phyloP scores from a whole-genome alignment of 345 rosid genomes.

The Litchi chinensis region DNA sequence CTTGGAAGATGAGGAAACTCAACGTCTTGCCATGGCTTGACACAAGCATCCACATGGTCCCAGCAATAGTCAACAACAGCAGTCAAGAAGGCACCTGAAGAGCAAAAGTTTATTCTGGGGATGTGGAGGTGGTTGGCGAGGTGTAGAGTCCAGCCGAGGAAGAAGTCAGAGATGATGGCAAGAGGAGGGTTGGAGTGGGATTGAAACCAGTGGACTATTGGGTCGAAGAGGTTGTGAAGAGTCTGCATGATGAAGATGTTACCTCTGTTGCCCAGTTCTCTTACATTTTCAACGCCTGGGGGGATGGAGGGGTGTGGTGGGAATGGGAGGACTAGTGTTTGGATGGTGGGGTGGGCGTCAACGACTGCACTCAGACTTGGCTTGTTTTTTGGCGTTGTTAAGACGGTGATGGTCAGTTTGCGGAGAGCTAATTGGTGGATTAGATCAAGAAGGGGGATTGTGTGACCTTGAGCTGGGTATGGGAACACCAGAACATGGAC shows the following conservation, averaged over 20 bases:
- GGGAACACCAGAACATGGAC: slow-evolving; percentile 64
- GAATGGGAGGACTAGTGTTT: slow-evolving; percentile 45
- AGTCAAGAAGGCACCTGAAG: slow-evolving; percentile 42
- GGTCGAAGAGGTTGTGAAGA: slow-evolving; percentile 44
- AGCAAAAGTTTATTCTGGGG: slow-evolving; percentile 53
- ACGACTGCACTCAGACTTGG: slow-evolving; percentile 50
- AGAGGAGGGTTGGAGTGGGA: slow-evolving; percentile 62
- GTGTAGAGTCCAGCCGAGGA: slow-evolving; percentile 68
- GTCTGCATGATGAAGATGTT: slow-evolving; percentile 45
- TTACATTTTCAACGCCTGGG: slow-evolving; percentile 57
- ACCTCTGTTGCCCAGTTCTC: slow-evolving; percentile 53
- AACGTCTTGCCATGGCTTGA: slow-evolving; percentile 25
- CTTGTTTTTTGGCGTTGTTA: slow-evolving; percentile 59
- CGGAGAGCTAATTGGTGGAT: slow-evolving; percentile 52
- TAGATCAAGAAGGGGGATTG: slow-evolving; percentile 54
- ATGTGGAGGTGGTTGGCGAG: slow-evolving; percentile 41
- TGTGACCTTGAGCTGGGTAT: slow-evolving; percentile 78
- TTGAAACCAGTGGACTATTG: slow-evolving; percentile 54
- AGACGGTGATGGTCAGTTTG: slow-evolving; percentile 44
- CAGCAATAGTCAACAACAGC: slow-evolving; percentile 36
- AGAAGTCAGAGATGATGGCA: slow-evolving; percentile 73
- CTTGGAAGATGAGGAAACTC: slow-evolving; percentile 49
- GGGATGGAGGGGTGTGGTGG: slow-evolving; percentile 62
- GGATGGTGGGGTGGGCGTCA: slow-evolving; percentile 32
- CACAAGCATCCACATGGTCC: slow-evolving; percentile 17